Evolutionary conservation across 257 asterid species (phyloP).

Genomic region (Paulownia fortunei): DNA sequence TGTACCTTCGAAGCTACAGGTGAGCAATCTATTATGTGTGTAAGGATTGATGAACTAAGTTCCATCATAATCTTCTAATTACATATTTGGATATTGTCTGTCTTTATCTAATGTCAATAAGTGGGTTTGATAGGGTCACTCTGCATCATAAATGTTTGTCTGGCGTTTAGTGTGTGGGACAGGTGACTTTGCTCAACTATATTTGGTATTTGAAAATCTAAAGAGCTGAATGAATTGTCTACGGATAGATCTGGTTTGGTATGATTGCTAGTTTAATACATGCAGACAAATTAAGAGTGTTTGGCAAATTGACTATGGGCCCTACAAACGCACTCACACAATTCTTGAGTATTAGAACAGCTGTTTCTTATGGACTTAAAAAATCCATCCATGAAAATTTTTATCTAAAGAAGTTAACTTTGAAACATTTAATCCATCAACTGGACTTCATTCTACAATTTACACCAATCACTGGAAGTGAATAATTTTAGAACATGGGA

Average conservation of each 20-base stretch:
- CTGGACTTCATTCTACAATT: conserved; percentile 16
- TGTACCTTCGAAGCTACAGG: conserved; percentile 87
- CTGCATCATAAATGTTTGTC: conserved; percentile 15
- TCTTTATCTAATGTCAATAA: background rate
- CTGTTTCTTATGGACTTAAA: background rate
- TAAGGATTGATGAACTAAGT: conserved; percentile 1
- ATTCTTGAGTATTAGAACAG: background rate
- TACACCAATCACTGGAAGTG: background rate
- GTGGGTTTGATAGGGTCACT: background rate
- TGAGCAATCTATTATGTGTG: conserved; percentile 42
- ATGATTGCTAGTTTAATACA: background rate
- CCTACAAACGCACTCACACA: background rate
- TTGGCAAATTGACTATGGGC: background rate
- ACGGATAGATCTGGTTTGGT: conserved; percentile 3
- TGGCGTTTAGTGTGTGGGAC: background rate
- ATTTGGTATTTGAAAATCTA: conserved; percentile 17
- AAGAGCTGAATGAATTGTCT: background rate
- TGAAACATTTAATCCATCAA: background rate
- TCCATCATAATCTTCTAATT: conserved; percentile 16
- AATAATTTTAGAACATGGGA: background rate
- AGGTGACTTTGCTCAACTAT: conserved; percentile 11
- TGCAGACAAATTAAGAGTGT: background rate
- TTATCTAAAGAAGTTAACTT: background rate
- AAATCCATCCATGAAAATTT: background rate
- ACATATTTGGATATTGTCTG: conserved; percentile 10